Conservation (phyloP, 2,329 filamentous ascomycete species). For the Colletotrichum costaricense region DNA sequence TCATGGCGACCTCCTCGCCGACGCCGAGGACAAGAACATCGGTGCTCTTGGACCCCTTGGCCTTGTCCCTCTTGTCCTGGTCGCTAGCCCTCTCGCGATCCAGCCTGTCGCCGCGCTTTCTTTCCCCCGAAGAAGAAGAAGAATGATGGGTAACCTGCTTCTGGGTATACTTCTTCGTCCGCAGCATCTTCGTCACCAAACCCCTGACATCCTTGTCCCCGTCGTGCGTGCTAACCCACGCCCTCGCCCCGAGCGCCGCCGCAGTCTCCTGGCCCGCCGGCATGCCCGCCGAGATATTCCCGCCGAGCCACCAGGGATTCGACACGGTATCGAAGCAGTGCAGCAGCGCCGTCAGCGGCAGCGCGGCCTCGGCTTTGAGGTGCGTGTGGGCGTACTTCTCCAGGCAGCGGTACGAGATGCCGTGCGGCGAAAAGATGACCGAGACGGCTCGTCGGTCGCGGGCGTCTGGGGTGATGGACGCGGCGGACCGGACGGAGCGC, state of each 20-base stretch:
- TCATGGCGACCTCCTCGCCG: constrained; percentile 57
- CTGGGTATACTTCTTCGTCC: constrained; percentile 54
- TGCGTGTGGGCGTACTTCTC: constrained; percentile 67
- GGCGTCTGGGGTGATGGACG: constrained; percentile 46
- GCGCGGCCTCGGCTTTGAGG: constrained; percentile 64
- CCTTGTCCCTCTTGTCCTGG: constrained; percentile 28
- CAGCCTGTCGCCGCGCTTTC: constrained; percentile 8
- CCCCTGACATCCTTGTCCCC: constrained; percentile 68
- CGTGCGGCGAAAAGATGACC: constrained; percentile 74
- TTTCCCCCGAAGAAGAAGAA: neutral
- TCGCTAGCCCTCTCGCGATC: neutral
- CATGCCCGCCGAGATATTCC: constrained; percentile 66
- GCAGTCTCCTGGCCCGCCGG: constrained; percentile 69
- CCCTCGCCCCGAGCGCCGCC: constrained; percentile 60
- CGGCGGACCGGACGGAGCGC: constrained; percentile 48
- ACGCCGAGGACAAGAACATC: constrained; percentile 54
- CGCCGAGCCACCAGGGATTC: constrained; percentile 72
- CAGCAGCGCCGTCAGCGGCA: constrained; percentile 72
- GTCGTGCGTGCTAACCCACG: constrained; percentile 73
- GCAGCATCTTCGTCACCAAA: constrained; percentile 61
- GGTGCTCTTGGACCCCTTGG: constrained; percentile 41
- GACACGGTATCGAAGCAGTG: constrained; percentile 71
- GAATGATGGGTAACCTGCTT: constrained; percentile 56
- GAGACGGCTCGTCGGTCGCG: constrained; percentile 62
- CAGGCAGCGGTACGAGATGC: constrained; percentile 65